phyloP scores from a whole-genome alignment of 768 basidiomycete genomes.

The Leccinum rimulosum region DNA sequence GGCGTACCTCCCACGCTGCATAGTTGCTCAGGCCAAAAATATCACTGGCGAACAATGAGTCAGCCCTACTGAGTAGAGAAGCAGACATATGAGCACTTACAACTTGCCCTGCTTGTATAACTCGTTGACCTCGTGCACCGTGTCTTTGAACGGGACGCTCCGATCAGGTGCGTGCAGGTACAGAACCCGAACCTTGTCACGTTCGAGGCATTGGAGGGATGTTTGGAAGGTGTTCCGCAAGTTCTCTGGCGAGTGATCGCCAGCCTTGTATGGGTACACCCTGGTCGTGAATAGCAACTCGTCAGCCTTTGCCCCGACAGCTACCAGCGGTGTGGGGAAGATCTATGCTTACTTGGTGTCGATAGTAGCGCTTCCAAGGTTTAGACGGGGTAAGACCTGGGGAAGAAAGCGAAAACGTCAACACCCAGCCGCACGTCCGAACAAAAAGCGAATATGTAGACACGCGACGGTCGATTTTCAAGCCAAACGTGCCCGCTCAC shows the following conservation, averaged over 20 bases:
- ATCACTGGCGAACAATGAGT: constrained; percentile 34
- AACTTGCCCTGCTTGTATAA: constrained; percentile 58
- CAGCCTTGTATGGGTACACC: constrained; percentile 39
- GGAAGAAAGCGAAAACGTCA: neutral
- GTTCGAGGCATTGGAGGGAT: constrained; percentile 46
- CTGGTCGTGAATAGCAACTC: constrained; percentile 20
- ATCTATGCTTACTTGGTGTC: constrained; percentile 47
- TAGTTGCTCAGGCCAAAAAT: constrained; percentile 66
- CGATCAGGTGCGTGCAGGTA: constrained; percentile 64
- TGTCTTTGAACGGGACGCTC: constrained; percentile 54
- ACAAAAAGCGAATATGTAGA: neutral
- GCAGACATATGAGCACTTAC: constrained; percentile 28
- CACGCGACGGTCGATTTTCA: neutral
- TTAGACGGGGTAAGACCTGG: constrained; percentile 40
- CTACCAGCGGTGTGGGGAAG: neutral
- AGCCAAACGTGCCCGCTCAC: constrained; percentile 21
- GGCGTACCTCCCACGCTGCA: constrained; percentile 49
- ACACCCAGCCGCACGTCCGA: neutral
- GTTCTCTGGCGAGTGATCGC: constrained; percentile 39
- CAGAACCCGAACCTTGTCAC: constrained; percentile 47
- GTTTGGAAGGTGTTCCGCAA: constrained; percentile 44
- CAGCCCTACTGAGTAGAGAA: neutral
- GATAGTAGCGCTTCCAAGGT: constrained; percentile 39
- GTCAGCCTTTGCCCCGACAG: neutral
- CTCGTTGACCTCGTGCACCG: constrained; percentile 50